Evolutionary conservation across 352 stramenopile species (phyloP).

Genomic region (Phytophthora macrochlamydospora): DNA sequence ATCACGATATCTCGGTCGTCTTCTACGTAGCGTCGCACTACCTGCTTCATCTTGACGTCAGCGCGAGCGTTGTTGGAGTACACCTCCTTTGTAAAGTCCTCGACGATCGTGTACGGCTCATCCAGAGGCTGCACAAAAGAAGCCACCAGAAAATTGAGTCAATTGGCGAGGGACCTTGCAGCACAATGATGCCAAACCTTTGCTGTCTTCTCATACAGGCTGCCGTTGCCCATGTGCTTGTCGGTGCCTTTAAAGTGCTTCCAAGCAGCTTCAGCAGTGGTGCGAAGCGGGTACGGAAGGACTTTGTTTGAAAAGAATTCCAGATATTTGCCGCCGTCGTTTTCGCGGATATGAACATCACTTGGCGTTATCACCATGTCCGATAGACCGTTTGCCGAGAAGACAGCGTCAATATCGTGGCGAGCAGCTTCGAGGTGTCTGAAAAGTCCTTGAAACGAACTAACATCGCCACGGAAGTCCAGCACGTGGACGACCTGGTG

Average conservation of each 20-base stretch:
- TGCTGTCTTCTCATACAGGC: slow-evolving; percentile 34
- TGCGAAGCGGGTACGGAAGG: slow-evolving; percentile 23
- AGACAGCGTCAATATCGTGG: slow-evolving; percentile 23
- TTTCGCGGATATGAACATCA: slow-evolving; percentile 26
- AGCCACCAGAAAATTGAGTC: slow-evolving; percentile 1
- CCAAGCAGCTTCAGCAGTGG: slow-evolving; percentile 19
- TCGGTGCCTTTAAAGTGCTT: slow-evolving; percentile 32
- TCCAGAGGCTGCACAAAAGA: slow-evolving; percentile 15
- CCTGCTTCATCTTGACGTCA: slow-evolving; percentile 57
- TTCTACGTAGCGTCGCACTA: slow-evolving; percentile 62
- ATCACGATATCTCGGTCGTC: slow-evolving; percentile 62
- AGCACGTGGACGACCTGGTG: slow-evolving; percentile 18
- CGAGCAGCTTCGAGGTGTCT: slow-evolving; percentile 21
- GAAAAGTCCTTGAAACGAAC: slow-evolving; percentile 21
- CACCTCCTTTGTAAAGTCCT: slow-evolving; percentile 62
- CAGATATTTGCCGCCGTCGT: slow-evolving; percentile 15
- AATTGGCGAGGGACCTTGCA: background rate
- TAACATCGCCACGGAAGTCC: slow-evolving; percentile 17
- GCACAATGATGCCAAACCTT: slow-evolving; percentile 6
- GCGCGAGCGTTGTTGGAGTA: slow-evolving; percentile 49
- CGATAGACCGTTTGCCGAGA: slow-evolving; percentile 24
- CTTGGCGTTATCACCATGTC: slow-evolving; percentile 21
- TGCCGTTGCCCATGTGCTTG: slow-evolving; percentile 32
- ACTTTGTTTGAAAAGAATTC: slow-evolving; percentile 32
- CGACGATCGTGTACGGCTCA: slow-evolving; percentile 57